A percentile compares a stretch with the other conserved stretches of the same genome.
These are phyloP conservation scores for Globisporangium orthogonon DNA, from an alignment of 352 stramenopile species.

Conservation along the genomic window DNA sequence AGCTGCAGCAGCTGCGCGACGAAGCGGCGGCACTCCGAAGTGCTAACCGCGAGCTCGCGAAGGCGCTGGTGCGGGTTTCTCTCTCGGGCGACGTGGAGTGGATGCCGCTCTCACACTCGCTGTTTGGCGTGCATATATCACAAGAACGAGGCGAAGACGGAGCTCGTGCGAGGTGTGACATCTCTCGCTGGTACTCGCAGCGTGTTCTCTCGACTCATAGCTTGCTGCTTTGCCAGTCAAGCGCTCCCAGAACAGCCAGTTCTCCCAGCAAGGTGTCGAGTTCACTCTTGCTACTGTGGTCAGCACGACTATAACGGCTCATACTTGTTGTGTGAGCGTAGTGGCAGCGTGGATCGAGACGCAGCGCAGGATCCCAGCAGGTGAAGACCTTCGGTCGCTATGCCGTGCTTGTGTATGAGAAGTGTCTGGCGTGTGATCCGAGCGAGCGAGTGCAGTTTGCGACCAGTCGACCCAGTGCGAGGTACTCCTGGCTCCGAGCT, in stretches of 20 bases:
- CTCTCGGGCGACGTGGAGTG: background rate
- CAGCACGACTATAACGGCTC: background rate
- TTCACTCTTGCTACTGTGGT: background rate
- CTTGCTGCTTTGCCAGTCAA: conserved; percentile 1
- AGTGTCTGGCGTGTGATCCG: background rate
- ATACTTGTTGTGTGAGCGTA: background rate
- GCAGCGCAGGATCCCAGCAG: conserved; percentile 2
- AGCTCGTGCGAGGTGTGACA: conserved; percentile 33
- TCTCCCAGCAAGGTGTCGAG: conserved; percentile 5
- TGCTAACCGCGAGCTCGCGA: conserved; percentile 60
- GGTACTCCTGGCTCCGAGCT: background rate
- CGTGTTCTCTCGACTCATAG: too few species aligned
- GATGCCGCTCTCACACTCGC: background rate
- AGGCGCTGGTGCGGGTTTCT: conserved; percentile 35
- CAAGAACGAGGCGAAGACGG: conserved; percentile 52
- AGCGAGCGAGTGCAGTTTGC: conserved; percentile 6
- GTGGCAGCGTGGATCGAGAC: conserved; percentile 2
- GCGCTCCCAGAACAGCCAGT: conserved; percentile 7
- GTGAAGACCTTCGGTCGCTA: background rate
- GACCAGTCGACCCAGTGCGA: conserved; percentile 13
- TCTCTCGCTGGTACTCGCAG: too few species aligned
- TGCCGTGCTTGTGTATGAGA: background rate
- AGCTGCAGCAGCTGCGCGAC: conserved; percentile 47
- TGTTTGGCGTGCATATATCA: background rate
- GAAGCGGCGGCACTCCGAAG: conserved; percentile 32